A percentile compares a stretch with the other conserved stretches of the same genome.
Conservation (phyloP, 2,329 filamentous ascomycete genomes). For the Chrysoporthe puriensis region DNA sequence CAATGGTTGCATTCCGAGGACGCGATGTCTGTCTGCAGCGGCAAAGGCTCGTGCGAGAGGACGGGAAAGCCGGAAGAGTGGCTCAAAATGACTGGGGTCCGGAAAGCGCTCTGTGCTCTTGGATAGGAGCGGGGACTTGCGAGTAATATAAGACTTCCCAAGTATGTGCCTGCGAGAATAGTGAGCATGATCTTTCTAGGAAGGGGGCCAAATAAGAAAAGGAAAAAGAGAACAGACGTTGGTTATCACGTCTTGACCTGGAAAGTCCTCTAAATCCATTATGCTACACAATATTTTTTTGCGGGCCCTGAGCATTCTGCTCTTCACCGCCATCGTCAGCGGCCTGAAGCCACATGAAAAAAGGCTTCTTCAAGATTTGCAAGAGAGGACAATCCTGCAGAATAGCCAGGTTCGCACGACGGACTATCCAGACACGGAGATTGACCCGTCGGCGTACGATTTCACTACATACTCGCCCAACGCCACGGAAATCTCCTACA, state of each 20-base stretch:
- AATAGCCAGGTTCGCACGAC: conserved; percentile 47
- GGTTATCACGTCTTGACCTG: background rate
- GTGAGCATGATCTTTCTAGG: background rate
- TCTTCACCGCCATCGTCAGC: conserved; percentile 1
- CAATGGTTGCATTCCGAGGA: background rate
- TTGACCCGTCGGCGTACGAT: conserved; percentile 39
- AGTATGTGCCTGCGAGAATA: background rate
- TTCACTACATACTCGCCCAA: conserved; percentile 53
- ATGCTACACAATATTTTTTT: conserved; percentile 11
- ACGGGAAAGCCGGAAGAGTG: background rate
- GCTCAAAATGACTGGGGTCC: background rate
- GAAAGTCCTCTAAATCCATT: background rate
- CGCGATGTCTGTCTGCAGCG: background rate
- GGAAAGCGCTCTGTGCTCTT: background rate
- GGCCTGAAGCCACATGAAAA: conserved; percentile 16
- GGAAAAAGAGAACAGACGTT: too few species aligned
- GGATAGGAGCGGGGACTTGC: background rate
- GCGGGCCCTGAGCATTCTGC: conserved; percentile 14
- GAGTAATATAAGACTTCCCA: background rate
- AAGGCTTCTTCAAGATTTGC: conserved; percentile 12
- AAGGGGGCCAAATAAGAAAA: background rate
- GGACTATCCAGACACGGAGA: conserved; percentile 45
- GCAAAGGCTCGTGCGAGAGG: background rate
- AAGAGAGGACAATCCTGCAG: conserved; percentile 41
- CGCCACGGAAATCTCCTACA: conserved; percentile 61